Conservation (phyloP, 2,329 filamentous ascomycete genomes). For the Colletotrichum zoysiae region DNA sequence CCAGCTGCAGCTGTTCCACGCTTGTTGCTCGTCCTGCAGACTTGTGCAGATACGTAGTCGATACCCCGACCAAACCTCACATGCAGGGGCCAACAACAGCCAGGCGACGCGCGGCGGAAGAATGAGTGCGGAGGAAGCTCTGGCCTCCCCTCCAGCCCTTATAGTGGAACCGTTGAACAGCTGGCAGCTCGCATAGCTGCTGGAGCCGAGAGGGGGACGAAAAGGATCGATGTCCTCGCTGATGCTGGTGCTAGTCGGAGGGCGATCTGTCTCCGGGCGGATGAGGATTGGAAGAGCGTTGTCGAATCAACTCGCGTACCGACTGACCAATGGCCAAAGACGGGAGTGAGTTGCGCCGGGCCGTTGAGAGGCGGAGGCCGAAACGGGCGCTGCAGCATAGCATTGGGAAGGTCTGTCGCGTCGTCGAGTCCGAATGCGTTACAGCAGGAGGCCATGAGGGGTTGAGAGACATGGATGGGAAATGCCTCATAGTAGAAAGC, state of each 20-base stretch:
- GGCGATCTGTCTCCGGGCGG: constrained; percentile 27
- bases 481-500: constrained; percentile 40
- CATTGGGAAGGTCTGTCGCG: constrained; percentile 24
- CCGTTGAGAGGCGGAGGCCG: constrained; percentile 15
- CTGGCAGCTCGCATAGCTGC: constrained; percentile 25
- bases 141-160: not conserved
- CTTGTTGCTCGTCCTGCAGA: constrained; percentile 29
- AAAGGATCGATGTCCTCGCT: constrained; percentile 15
- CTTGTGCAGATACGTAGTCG: constrained; percentile 19
- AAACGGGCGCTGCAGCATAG: constrained; percentile 35
- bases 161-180: constrained; percentile 25
- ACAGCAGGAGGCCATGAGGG: constrained; percentile 23
- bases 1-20: constrained; percentile 38
- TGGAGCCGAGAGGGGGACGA: constrained; percentile 23
- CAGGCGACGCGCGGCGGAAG: not conserved
- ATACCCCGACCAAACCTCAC: constrained; percentile 36
- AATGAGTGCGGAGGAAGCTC: constrained; percentile 27
- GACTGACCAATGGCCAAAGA: constrained; percentile 18
- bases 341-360: constrained; percentile 21
- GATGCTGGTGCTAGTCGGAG: constrained; percentile 16
- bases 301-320: constrained; percentile 19
- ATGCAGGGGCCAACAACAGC: constrained; percentile 25
- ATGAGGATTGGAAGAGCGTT: constrained; percentile 15
- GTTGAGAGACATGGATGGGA: constrained; percentile 39
- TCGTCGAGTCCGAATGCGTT: constrained; percentile 17